Base-by-base conservation (phyloP, 2,329 filamentous ascomycete genomes). In the Mariannaea elegans region DNA sequence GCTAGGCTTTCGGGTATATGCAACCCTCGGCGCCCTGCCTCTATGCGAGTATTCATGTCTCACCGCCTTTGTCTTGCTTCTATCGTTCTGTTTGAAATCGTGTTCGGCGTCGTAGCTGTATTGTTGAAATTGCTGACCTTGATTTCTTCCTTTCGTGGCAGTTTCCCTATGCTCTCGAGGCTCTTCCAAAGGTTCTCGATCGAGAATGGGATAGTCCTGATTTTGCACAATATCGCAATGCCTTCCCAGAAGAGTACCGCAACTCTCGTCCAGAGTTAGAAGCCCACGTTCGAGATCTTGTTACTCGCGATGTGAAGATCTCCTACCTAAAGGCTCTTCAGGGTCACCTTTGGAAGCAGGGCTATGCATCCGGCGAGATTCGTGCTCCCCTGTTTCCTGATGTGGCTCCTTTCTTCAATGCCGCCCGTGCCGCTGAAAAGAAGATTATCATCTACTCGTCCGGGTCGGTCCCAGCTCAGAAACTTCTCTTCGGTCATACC, bases 271-370 rank as follows among this genome's bases (percentile, higher is more conserved):
- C 80, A 19, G 83, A 84, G 19, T 81, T 94, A 57, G 81, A 86
- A 65, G 81, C 84, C 13, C 90, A 94, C 75, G 87, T 92, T 61
- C 79, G 84, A 65, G 88, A 93, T 70, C 83, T 94, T 63, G 89
- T 92, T 69, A 79, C 82, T 61, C 84, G 83, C 63, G 91, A 95
- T 73, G 82, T 92, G 71, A 95, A 94, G 77, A 82, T 88, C 60
- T 80, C 90, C 39, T 93, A 93, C 75, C 81, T 94, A 64, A 95
- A 95, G 79, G 86, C 86, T 59, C 85, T 94, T 41, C 91, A 95
- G 78, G 90, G 92, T 67, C 88, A 91, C 69, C 83, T 95, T 38
- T 95, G 91, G 91, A 81, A 87, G 70, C 83, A 83, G 36, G 92
- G 92, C 59, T 95, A 94, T 77, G 81, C 82, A 61, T 85, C 83